Evolutionary conservation across 768 basidiomycete species (phyloP).

Genomic region (Pleurotus djamor): DNA sequence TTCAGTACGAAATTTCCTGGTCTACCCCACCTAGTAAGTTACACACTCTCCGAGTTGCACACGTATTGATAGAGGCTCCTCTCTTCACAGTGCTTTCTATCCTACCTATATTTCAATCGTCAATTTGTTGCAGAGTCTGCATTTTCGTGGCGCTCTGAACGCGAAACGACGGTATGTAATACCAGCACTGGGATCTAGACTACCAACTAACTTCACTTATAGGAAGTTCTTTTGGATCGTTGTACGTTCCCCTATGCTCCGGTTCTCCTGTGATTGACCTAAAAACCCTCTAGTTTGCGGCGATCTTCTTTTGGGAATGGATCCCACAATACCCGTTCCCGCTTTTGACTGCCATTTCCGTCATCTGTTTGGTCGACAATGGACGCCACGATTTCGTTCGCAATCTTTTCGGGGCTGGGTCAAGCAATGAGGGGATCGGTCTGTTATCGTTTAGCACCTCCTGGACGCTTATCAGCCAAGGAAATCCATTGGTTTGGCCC

Average conservation of each 20-base stretch:
- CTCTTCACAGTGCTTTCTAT: constrained; percentile 39
- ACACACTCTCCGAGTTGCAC: not conserved
- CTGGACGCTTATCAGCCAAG: constrained; percentile 56
- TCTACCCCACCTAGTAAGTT: constrained; percentile 50
- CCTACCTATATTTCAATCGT: constrained; percentile 51
- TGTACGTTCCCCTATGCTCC: constrained; percentile 20
- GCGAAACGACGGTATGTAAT: constrained; percentile 29
- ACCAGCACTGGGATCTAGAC: not conserved
- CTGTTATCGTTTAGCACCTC: constrained; percentile 43
- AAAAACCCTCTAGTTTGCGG: constrained; percentile 26
- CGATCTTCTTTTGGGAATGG: constrained; percentile 46
- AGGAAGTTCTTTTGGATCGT: constrained; percentile 56
- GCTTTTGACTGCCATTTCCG: constrained; percentile 39
- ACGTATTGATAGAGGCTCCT: not conserved
- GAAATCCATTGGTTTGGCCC: constrained; percentile 53
- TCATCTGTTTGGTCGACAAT: constrained; percentile 46
- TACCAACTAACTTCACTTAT: not conserved
- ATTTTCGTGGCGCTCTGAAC: constrained; percentile 48
- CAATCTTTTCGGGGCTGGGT: constrained; percentile 41
- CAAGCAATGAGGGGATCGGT: constrained; percentile 50
- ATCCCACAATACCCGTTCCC: constrained; percentile 22
- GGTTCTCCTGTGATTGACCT: not conserved
- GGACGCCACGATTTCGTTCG: constrained; percentile 40
- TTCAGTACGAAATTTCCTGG: constrained; percentile 43
- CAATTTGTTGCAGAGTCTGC: constrained; percentile 49